Evolutionary conservation across 768 basidiomycete genomes (phyloP), one percentile per base, ranked within the genome.

Genomic region (Ramaria rubella): DNA sequence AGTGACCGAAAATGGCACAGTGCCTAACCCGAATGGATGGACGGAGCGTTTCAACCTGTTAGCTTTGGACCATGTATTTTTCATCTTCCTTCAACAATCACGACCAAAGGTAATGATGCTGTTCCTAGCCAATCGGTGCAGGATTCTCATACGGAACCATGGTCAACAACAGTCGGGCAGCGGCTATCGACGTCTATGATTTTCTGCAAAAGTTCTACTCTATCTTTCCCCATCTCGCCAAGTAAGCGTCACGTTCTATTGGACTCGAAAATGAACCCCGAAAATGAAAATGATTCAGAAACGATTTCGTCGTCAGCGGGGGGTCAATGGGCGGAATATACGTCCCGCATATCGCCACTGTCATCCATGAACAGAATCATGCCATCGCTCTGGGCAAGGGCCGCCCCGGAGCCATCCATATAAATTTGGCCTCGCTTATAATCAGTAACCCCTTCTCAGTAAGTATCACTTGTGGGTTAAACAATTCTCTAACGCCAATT

Each of bases 311-410:
- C 29, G 29, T 72, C 3, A 61, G 68, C 8, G 61, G 69, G 8
- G 72, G 72, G 5, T 70, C 70, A 2, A 73, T 71, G 55, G 72
- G 72, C 38, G 71, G 72, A 0, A 60, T 67, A 6, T 73, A 72
- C 49, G 59, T 71, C 8, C 69, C 72, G 2, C 61, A 71, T 51
- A 73, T 73, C 34, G 71, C 69, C 1, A 68, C 68, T 15, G 71
- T 70, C 15, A 70, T 73, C 17, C 65, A 71, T 52, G 64, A 65
- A 58, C 62, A 68, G 29, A 73, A 73, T 58, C 57, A 59, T 9
- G 63, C 62, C 14, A 30, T 70, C 21, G 63, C 58, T 1, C 44
- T 26, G 3, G 63, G 65, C 5, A 55, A 52, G 7, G 64, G 64
- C 3, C 52, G 50, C 4, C 58, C 61, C 17, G 65, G 62, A 17